These are phyloP conservation scores for Artemisia annua DNA, from an alignment of 129 eudicot species.

Conservation along the genomic window DNA sequence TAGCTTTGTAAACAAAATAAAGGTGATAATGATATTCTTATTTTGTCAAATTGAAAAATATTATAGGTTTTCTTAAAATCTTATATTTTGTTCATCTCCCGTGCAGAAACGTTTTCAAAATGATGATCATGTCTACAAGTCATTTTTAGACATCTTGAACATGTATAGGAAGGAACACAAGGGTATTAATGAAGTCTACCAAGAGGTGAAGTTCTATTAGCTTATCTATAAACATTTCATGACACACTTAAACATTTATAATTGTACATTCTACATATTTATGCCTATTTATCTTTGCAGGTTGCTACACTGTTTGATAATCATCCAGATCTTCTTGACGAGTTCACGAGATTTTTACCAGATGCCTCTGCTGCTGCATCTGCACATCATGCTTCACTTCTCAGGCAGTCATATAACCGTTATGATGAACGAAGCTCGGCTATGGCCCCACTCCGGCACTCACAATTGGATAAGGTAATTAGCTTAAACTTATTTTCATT, in stretches of 20 bases:
- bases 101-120: conserved; percentile 80
- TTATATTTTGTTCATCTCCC: conserved; percentile 10
- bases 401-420: conserved; percentile 52
- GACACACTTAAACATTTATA: background rate
- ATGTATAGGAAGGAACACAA: conserved; percentile 89
- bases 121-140: conserved; percentile 82
- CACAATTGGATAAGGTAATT: conserved; percentile 68
- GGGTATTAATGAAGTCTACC: conserved; percentile 83
- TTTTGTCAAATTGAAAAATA: background rate
- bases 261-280: too few relatives aligned
- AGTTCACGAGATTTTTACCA: conserved; percentile 88
- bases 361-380: conserved; percentile 80
- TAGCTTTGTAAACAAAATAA: conserved; percentile 92
- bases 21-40: conserved; percentile 47
- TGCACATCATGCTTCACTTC: conserved; percentile 59
- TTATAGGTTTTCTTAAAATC: background rate
- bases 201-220: conserved; percentile 51
- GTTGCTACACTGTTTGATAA: conserved; percentile 84
- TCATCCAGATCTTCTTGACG: conserved; percentile 87
- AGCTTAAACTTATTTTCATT: conserved; percentile 5
- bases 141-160: conserved; percentile 81
- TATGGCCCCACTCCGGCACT: conserved; percentile 43
- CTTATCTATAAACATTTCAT: background rate
- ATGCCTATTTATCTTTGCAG: conserved; percentile 37
- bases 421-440: conserved; percentile 70